Evolutionary conservation across 352 stramenopile species (phyloP).

Genomic region (Globisporangium nagaii): DNA sequence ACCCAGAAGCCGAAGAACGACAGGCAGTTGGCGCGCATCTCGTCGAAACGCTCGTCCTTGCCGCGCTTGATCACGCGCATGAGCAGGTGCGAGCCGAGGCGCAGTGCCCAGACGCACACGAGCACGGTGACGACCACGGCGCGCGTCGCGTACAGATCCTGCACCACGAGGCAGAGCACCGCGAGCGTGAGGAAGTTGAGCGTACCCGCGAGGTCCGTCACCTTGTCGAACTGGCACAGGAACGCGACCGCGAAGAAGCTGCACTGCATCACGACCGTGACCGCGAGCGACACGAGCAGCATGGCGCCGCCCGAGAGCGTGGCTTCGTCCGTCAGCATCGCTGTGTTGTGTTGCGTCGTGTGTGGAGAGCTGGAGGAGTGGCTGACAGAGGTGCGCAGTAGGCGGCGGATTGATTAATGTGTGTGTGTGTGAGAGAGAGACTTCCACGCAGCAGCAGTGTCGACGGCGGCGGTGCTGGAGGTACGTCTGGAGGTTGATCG

Average conservation of each 20-base stretch:
- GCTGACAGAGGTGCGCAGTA: not conserved
- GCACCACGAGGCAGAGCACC: conserved; percentile 37
- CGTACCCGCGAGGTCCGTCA: conserved; percentile 55
- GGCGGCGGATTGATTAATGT: not conserved
- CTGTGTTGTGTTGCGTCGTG: not conserved
- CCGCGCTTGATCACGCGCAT: conserved; percentile 59
- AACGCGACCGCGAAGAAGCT: conserved; percentile 58
- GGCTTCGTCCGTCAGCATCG: conserved; percentile 1
- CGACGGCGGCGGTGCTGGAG: not conserved
- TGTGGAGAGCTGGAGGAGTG: not conserved
- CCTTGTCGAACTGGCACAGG: conserved; percentile 57
- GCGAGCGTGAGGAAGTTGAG: conserved; percentile 60
- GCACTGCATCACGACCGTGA: conserved; percentile 50
- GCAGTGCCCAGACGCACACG: conserved; percentile 48
- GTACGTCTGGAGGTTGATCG: too few relatives aligned
- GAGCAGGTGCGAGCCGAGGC: conserved; percentile 63
- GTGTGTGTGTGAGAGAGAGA: too few relatives aligned
- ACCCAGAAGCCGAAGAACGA: conserved; percentile 77
- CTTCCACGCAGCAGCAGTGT: not conserved
- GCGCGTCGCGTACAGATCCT: conserved; percentile 37
- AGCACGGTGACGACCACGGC: conserved; percentile 42
- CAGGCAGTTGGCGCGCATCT: conserved; percentile 55
- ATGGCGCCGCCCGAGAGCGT: conserved; percentile 19
- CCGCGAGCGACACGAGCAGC: conserved; percentile 39
- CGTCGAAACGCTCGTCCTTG: conserved; percentile 73